Conservation (phyloP, 768 basidiomycete genomes). For the Phanerochaete sordida region DNA sequence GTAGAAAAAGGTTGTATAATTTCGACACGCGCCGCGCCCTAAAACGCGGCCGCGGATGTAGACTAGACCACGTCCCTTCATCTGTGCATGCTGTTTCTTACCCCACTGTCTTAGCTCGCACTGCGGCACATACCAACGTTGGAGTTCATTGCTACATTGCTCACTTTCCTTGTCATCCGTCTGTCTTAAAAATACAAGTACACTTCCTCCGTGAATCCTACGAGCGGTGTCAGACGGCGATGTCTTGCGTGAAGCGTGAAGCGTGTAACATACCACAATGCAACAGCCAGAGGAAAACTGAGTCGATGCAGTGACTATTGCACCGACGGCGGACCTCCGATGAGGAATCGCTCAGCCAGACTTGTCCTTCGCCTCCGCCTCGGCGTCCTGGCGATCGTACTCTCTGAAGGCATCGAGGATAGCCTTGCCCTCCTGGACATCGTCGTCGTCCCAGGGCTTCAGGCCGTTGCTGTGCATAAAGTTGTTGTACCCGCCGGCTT, state of each 20-base stretch:
- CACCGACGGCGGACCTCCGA: too few species aligned
- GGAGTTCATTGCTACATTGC: too few species aligned
- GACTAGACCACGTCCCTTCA: not conserved
- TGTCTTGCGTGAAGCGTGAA: not conserved
- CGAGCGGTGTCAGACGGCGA: too few species aligned
- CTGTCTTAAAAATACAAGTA: too few species aligned
- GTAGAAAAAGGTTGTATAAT: not conserved
- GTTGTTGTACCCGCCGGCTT: slow-evolving; percentile 12
- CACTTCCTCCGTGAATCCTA: too few species aligned
- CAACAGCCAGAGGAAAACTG: too few species aligned
- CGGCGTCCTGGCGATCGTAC: not conserved
- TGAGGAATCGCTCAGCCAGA: too few species aligned
- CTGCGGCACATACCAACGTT: not conserved
- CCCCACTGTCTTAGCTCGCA: not conserved
- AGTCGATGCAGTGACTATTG: too few species aligned
- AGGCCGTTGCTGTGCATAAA: slow-evolving; percentile 20
- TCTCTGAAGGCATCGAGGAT: slow-evolving; percentile 13
- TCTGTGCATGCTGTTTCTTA: not conserved
- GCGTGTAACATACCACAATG: not conserved
- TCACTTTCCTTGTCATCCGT: too few species aligned
- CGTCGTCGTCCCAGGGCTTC: slow-evolving; percentile 18
- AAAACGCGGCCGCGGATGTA: not conserved
- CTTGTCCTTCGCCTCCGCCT: not conserved
- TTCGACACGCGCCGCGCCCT: not conserved
- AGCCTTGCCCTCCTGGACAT: slow-evolving; percentile 15